These are phyloP conservation scores for Coccomyxa subellipsoidea DNA, from an alignment of 163 green algal genomes.

Conservation along the genomic window DNA sequence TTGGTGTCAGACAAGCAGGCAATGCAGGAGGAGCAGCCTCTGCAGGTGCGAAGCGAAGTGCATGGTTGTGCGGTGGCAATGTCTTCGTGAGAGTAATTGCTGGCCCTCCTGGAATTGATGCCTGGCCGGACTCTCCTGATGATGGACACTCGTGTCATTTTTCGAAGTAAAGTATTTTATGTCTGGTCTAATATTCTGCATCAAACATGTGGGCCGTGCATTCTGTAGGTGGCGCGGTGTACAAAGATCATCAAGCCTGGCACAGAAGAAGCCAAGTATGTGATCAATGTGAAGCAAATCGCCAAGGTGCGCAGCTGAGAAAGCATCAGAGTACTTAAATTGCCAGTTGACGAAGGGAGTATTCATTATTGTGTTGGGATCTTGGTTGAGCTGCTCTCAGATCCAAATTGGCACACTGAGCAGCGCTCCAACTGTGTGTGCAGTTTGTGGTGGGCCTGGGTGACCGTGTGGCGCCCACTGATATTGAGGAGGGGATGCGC, in stretches of 20 bases:
- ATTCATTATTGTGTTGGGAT: no score
- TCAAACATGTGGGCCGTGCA: background rate
- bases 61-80: background rate
- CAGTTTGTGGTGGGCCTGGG: constrained; percentile 98
- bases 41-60: constrained; percentile 64
- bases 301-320: constrained; percentile 74
- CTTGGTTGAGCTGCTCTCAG: no score
- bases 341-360: no score
- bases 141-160: no score
- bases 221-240: constrained; percentile 88
- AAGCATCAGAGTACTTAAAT: background rate
- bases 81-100: no score
- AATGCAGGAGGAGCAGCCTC: constrained; percentile 95
- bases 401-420: background rate
- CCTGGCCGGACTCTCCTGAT: no score
- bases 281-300: constrained; percentile 99
- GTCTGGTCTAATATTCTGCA: no score
- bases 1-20: constrained; percentile 98
- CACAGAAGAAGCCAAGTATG: constrained; percentile 97
- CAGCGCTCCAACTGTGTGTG: background rate
- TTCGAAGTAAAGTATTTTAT: no score
- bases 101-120: no score
- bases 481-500: constrained; percentile 99
- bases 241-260: constrained; percentile 99
- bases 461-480: constrained; percentile 94